Base-by-base conservation (phyloP, 257 asterid genomes). In the Nicotiana tabacum region DNA sequence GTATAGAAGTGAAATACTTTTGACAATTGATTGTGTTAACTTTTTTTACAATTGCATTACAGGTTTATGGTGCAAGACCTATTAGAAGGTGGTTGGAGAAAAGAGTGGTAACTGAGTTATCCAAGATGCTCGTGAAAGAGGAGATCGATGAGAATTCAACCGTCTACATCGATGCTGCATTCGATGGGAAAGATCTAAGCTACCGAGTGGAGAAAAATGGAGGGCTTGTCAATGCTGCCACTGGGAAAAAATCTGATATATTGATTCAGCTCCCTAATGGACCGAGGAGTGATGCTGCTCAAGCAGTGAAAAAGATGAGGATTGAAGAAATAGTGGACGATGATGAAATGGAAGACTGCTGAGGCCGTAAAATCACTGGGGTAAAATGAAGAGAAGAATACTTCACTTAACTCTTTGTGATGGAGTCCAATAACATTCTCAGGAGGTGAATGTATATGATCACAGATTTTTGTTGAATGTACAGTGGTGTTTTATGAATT, bases 21-120 rank as follows among this genome's bases (percentile, higher is more conserved):
- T 58, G 16, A 30, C 55, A 27, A 43, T 18, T 8, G n/a, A 30
- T 8, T 55, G 57, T 51, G 51, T 32, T 74, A 17, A 62, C 8
- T 43, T 79, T 7, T 39, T 43, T 21, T 62, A 29, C 21, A 62
- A 46, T 11, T 3, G 16, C 17, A 16, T 15, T 15, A 43, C 78
- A 93, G 97, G 92, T 90, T 1, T 96, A 92, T 6, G 99, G 99
- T 32, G 99, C 98, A 2, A 89, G 98, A 1, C 98, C 98, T 0
- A 96, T 96, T 33, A 85, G 99, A 64, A 90, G 99, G 66, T 96
- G 99, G 99, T 83, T 96, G 85, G 98, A 96, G 93, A 96, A 89
- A 58, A 86, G 87, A 83, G 97, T 96, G 32, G 99, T 96, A 51
- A 96, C 97, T 0, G 96, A 94, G 89, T 56, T 94, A 12, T 94